These are phyloP conservation scores for Boletus rubropictus DNA, from an alignment of 768 basidiomycete species.

Conservation along the genomic window DNA sequence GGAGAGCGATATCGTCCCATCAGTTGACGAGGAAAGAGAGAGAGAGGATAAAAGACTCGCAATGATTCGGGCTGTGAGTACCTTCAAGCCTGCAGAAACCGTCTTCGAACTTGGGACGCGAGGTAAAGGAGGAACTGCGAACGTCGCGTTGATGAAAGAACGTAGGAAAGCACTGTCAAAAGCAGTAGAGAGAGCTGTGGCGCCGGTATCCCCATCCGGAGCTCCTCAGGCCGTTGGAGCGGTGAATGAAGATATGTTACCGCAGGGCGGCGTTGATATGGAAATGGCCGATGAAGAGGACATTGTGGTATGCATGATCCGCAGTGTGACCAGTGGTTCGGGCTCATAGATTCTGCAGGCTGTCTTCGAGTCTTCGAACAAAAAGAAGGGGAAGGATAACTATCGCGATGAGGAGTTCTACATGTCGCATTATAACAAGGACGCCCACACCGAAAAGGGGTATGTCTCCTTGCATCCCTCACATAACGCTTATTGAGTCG, in stretches of 20 bases:
- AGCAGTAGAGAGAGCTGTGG: conserved; percentile 46
- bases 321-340: neutral
- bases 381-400: conserved; percentile 38
- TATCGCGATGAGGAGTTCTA: conserved; percentile 85
- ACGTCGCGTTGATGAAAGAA: conserved; percentile 80
- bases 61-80: conserved; percentile 67
- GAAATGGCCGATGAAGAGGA: conserved; percentile 79
- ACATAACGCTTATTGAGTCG: neutral
- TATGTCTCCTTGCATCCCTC: conserved; percentile 32
- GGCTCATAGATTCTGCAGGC: conserved; percentile 38
- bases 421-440: conserved; percentile 88
- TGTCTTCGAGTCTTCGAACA: conserved; percentile 55
- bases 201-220: conserved; percentile 25
- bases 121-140: conserved; percentile 50
- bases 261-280: conserved; percentile 30
- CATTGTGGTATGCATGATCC: conserved; percentile 47
- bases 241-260: conserved; percentile 29
- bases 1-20: conserved; percentile 15
- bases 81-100: conserved; percentile 84
- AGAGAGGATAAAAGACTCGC: conserved; percentile 47
- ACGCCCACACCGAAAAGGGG: conserved; percentile 86
- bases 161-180: conserved; percentile 72
- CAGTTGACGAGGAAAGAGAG: conserved; percentile 33
- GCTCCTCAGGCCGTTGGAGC: conserved; percentile 31
- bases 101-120: conserved; percentile 85